Evolutionary conservation across 2,329 filamentous ascomycete species (phyloP).

Genomic region (Zymoseptoria pseudotritici): DNA sequence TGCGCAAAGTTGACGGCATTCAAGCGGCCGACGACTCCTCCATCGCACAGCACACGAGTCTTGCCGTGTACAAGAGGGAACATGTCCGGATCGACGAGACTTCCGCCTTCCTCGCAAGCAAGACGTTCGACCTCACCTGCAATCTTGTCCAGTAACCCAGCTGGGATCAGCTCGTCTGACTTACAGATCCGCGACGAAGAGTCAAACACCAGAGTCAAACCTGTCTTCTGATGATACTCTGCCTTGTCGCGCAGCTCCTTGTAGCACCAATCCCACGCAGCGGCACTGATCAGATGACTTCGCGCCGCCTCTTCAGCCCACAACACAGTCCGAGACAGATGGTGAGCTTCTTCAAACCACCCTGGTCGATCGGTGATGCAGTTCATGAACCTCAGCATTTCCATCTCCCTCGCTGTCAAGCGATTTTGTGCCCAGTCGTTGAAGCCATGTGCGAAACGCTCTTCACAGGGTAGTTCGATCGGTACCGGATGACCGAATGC

Average conservation of each 20-base stretch:
- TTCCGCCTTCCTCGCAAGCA: slow-evolving; percentile 10
- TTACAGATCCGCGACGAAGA: slow-evolving; percentile 40
- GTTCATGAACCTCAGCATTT: background rate
- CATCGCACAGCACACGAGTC: slow-evolving; percentile 13
- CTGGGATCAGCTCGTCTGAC: slow-evolving; percentile 41
- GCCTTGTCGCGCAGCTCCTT: slow-evolving; percentile 46
- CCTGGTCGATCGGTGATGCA: background rate
- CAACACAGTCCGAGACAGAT: background rate
- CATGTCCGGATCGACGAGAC: slow-evolving; percentile 25
- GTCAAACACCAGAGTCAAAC: slow-evolving; percentile 40
- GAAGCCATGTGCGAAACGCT: background rate
- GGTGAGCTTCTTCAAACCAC: background rate
- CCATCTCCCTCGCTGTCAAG: background rate
- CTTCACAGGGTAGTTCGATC: background rate
- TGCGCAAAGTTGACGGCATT: background rate
- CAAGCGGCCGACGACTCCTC: background rate
- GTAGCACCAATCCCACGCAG: slow-evolving; percentile 27
- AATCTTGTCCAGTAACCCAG: slow-evolving; percentile 27
- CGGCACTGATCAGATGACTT: slow-evolving; percentile 4
- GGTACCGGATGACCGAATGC: background rate
- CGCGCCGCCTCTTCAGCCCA: background rate
- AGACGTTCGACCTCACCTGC: slow-evolving; percentile 37
- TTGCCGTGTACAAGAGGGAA: slow-evolving; percentile 20
- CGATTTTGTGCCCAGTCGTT: background rate
- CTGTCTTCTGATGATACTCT: slow-evolving; percentile 31